Evolutionary conservation across 176 grass and related monocot genomes (phyloP).

Genomic region (Poa pratensis): DNA sequence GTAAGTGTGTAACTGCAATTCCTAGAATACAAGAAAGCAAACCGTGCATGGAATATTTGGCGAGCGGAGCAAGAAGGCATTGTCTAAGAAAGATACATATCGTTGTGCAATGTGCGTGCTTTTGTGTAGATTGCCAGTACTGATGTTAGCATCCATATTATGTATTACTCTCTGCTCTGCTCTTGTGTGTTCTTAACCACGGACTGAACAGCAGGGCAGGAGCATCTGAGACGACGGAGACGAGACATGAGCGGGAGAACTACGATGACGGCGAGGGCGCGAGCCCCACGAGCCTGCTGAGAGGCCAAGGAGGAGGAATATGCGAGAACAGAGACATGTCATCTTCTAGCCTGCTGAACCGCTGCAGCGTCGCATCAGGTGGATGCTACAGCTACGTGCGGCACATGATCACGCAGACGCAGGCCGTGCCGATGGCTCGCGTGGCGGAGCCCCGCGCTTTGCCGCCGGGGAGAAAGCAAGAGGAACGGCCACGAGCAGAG

Average conservation of each 20-base stretch:
- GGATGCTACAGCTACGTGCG: slow-evolving; percentile 39
- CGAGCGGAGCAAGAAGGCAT: neutral
- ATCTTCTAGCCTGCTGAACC: neutral
- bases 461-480: slow-evolving; percentile 26
- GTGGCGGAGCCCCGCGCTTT: slow-evolving; percentile 4
- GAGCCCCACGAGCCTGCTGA: slow-evolving; percentile 43
- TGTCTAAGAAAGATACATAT: neutral
- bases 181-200: neutral
- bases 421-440: slow-evolving; percentile 3
- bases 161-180: too few species aligned
- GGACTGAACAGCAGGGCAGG: neutral
- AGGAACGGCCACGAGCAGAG: neutral
- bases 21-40: neutral
- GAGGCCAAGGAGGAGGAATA: slow-evolving; percentile 37
- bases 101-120: neutral
- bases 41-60: neutral
- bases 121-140: neutral
- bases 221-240: slow-evolving; percentile 10
- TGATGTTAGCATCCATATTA: neutral
- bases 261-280: neutral
- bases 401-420: slow-evolving; percentile 35
- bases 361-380: slow-evolving; percentile 17
- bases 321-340: slow-evolving; percentile 33
- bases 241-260: neutral
- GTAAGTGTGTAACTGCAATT: too few species aligned